Conservation (phyloP, 2,329 filamentous ascomycete genomes). For the Calycina herbarum region DNA sequence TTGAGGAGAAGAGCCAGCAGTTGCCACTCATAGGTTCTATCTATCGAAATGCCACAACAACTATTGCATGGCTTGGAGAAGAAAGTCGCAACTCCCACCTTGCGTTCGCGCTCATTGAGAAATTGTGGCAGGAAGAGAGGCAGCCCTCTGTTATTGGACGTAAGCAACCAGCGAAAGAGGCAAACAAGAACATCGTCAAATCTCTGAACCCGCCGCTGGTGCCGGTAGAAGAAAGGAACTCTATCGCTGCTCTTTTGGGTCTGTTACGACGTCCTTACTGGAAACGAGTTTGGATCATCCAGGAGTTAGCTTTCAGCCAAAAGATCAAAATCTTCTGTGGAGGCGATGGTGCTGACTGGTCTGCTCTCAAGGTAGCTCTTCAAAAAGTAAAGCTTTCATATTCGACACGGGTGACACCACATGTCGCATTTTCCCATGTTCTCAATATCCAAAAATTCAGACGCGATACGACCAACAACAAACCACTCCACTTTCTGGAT, state of each 20-base stretch:
- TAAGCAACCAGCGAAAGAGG: neutral
- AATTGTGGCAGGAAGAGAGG: neutral
- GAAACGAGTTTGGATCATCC: slow-evolving; percentile 13
- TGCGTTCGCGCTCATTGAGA: neutral
- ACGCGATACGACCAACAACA: neutral
- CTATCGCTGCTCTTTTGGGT: neutral
- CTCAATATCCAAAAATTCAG: slow-evolving; percentile 1
- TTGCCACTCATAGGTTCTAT: slow-evolving; percentile 31
- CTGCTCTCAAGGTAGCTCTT: neutral
- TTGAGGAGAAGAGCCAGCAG: slow-evolving; percentile 24
- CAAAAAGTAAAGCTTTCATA: neutral
- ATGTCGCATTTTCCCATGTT: neutral
- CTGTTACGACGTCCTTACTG: slow-evolving; percentile 8
- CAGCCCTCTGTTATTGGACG: neutral
- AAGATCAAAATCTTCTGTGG: neutral
- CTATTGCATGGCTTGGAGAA: slow-evolving; percentile 16
- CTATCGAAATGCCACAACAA: slow-evolving; percentile 23
- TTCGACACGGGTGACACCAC: neutral
- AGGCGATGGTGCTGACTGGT: neutral
- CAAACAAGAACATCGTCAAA: neutral
- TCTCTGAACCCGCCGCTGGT: neutral
- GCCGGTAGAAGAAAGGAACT: neutral
- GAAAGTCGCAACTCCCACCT: neutral
- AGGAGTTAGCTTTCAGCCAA: slow-evolving; percentile 6
- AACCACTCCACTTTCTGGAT: slow-evolving; percentile 1